Conservation (phyloP, 2,329 filamentous ascomycete species). For the Fusarium continuum region DNA sequence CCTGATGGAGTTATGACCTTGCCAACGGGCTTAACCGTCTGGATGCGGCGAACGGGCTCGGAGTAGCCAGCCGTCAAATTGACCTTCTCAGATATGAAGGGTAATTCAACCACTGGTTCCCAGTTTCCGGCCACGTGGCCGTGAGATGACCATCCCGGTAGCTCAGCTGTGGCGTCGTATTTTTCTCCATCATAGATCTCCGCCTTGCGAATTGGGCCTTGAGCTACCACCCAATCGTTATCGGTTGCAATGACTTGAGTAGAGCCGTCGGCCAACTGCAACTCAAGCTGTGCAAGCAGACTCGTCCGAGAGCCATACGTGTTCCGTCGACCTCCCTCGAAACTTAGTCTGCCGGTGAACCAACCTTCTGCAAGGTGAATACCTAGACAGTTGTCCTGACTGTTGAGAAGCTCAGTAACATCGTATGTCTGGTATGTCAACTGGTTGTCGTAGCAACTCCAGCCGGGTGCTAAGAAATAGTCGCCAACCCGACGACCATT, state of each 20-base stretch:
- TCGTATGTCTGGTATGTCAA: constrained; percentile 63
- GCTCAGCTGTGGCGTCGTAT: constrained; percentile 53
- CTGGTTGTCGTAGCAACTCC: constrained; percentile 59
- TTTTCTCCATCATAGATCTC: constrained; percentile 64
- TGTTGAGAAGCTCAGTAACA: constrained; percentile 53
- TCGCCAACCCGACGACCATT: constrained; percentile 53
- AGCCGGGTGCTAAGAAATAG: constrained; percentile 59
- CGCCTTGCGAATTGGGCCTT: constrained; percentile 47
- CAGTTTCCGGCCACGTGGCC: constrained; percentile 5
- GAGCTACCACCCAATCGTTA: constrained; percentile 49
- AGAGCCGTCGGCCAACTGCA: constrained; percentile 48
- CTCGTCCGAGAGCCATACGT: constrained; percentile 53
- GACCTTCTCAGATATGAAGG: constrained; percentile 12
- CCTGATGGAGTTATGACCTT: constrained; percentile 51
- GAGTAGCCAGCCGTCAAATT: constrained; percentile 52
- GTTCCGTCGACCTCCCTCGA: constrained; percentile 39
- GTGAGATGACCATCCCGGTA: constrained; percentile 27
- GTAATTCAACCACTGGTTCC: constrained; percentile 17
- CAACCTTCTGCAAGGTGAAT: constrained; percentile 58
- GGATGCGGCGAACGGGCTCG: constrained; percentile 55
- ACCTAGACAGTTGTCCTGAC: constrained; percentile 24
- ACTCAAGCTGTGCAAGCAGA: constrained; percentile 51
- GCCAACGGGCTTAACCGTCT: constrained; percentile 42
- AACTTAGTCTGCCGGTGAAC: constrained; percentile 54
- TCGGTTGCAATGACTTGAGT: constrained; percentile 48